These are phyloP conservation scores for Dothideomycetidae sp. DNA, from an alignment of 2,329 filamentous ascomycete genomes.

Conservation along the genomic window DNA sequence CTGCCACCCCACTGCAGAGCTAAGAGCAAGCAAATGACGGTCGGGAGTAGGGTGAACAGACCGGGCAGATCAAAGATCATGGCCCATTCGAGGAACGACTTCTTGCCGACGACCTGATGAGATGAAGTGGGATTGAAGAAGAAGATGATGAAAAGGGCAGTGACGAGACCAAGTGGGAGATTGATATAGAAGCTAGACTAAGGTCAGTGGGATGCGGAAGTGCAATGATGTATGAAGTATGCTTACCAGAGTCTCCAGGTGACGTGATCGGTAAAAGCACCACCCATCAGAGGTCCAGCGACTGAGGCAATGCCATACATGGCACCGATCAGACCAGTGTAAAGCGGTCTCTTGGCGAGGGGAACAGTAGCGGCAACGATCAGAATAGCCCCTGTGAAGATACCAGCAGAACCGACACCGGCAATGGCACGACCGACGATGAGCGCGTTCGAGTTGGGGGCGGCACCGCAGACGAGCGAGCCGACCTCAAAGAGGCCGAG, in stretches of 20 bases:
- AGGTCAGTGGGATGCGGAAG: neutral
- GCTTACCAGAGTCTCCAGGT: slow-evolving; percentile 36
- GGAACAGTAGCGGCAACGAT: slow-evolving; percentile 35
- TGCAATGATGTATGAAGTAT: neutral
- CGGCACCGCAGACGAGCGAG: slow-evolving; percentile 29
- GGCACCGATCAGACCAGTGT: slow-evolving; percentile 36
- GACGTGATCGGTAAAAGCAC: slow-evolving; percentile 26
- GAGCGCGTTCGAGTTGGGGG: slow-evolving; percentile 35
- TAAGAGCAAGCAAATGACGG: slow-evolving; percentile 34
- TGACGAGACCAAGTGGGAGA: slow-evolving; percentile 36
- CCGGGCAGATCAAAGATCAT: slow-evolving; percentile 34
- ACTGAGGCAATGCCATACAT: slow-evolving; percentile 37
- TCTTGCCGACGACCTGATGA: slow-evolving; percentile 21
- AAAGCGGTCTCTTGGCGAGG: slow-evolving; percentile 32
- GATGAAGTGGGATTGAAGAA: slow-evolving; percentile 19
- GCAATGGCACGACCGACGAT: slow-evolving; percentile 39
- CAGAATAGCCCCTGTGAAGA: slow-evolving; percentile 36
- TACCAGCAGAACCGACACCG: slow-evolving; percentile 37
- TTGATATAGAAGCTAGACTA: slow-evolving; percentile 40
- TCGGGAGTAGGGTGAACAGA: slow-evolving; percentile 33
- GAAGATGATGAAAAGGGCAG: slow-evolving; percentile 23
- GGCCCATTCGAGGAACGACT: slow-evolving; percentile 24
- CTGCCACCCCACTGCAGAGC: slow-evolving; percentile 38
- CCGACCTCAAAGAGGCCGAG: slow-evolving; percentile 12
- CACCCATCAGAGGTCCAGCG: slow-evolving; percentile 33